phyloP scores from a whole-genome alignment of 1,284 basidiomycete genomes.

The Exobasidium rhododendri region DNA sequence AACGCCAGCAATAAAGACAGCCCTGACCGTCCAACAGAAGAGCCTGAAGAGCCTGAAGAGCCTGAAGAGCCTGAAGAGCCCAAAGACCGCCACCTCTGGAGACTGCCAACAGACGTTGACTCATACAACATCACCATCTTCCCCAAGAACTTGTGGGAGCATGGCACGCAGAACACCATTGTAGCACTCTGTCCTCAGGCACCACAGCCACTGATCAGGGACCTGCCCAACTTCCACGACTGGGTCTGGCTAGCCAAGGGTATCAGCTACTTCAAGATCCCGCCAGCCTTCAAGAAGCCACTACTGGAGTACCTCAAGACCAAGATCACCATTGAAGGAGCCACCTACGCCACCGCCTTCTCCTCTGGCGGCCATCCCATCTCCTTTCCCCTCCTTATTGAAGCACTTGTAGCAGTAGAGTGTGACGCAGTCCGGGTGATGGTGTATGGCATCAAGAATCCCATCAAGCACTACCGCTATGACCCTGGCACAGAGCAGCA shows the following conservation, averaged over 20 bases:
- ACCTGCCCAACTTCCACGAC: neutral
- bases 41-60: no score
- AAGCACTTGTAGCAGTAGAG: neutral
- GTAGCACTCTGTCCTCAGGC: no score
- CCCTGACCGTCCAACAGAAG: no score
- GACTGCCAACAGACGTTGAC: no score
- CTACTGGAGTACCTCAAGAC: neutral
- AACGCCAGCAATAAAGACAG: no score
- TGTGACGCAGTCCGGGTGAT: neutral
- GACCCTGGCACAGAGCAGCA: neutral
- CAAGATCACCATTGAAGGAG: neutral
- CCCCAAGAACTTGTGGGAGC: no score
- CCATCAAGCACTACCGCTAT: neutral
- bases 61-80: no score
- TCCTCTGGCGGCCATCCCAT: neutral
- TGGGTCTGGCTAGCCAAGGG: neutral
- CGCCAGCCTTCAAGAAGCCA: neutral
- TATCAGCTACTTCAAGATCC: neutral
- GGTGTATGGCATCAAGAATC: neutral
- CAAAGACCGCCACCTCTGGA: no score
- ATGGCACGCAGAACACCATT: no score
- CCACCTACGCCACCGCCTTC: neutral
- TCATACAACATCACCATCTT: no score
- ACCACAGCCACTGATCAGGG: no score
- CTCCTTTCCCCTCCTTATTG: neutral